Base-by-base conservation (phyloP, 495 filamentous ascomycete species). In the Xylaria flabelliformis region DNA sequence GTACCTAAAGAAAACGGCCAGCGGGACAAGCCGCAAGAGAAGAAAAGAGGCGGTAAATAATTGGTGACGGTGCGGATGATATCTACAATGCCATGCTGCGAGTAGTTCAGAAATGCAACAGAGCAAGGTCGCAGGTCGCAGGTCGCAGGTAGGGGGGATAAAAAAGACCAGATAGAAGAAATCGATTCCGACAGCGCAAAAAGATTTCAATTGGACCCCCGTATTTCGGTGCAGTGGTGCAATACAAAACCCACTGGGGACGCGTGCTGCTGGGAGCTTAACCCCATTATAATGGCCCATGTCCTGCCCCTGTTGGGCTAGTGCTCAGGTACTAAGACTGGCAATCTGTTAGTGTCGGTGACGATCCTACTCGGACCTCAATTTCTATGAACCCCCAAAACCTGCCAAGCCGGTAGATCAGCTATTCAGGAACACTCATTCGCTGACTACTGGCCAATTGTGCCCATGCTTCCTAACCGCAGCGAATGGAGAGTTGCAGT, bases 391-490 rank as follows among this genome's bases (percentile, higher is more conserved):
- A 67, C 34, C 59, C 46, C 63, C 64, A 72, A 72, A 73, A 67
- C 55, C 36, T 71, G 77, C 77, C 77, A 79, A 79, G 77, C 73
- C 75, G 77, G 75, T 69, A 79, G 73, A 77, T 77, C 53, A 69
- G 58, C 67, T 63, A 69, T 69, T 64, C 65, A 41, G 58, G n/a
- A 55, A 34, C 42, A 55, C n/a, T 51, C n/a, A 75, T 79, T 77
- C 77, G 75, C 56, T 68, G 65, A 13, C 39, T 39, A 42, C 19
- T 41, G 24, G 26, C 63, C 44, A 24, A 42, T 42, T 5, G 44
- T 32, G 29, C n/a, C 34, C 34, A 48, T 55, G 32, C 48, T 34
- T 17, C 34, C 26, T 12, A 42, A 12, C 65, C 32, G 32, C 29
- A 41, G 32, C 65, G 46, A 51, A 51, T 39, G 44, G 26, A 12